Evolutionary conservation across 1,284 basidiomycete genomes (phyloP).

Genomic region (Irpex rosettiformis): DNA sequence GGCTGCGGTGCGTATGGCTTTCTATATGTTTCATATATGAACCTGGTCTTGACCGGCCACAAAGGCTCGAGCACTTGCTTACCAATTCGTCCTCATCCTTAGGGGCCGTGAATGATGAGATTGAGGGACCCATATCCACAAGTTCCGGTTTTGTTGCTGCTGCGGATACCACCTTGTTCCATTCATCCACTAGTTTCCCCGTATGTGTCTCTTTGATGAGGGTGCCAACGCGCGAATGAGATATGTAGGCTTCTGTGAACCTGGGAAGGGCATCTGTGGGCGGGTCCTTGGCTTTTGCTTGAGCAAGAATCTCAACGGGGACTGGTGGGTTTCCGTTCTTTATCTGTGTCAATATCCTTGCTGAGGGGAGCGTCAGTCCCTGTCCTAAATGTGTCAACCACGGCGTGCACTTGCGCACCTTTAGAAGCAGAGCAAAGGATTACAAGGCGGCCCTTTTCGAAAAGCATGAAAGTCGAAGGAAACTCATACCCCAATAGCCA

Average conservation of each 20-base stretch:
- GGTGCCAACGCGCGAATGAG: constrained; percentile 60
- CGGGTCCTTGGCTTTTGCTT: constrained; percentile 73
- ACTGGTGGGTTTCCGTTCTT: constrained; percentile 50
- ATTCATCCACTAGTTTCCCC: constrained; percentile 81
- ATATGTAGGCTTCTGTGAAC: constrained; percentile 55
- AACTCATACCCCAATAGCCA: constrained; percentile 98
- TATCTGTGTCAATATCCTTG: constrained; percentile 73
- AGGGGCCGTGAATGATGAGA: constrained; percentile 79
- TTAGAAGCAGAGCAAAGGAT: constrained; percentile 90
- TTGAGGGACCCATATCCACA: constrained; percentile 73
- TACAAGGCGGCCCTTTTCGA: constrained; percentile 72
- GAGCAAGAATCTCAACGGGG: constrained; percentile 63
- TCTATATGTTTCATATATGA: constrained; percentile 43
- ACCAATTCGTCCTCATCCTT: constrained; percentile 94
- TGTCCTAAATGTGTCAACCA: not conserved
- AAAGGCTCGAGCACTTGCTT: constrained; percentile 27
- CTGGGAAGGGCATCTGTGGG: constrained; percentile 65
- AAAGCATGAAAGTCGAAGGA: constrained; percentile 87
- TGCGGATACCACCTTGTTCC: constrained; percentile 60
- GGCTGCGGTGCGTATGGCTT: constrained; percentile 72
- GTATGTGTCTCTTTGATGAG: constrained; percentile 76
- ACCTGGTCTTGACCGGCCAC: not conserved
- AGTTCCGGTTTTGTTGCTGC: constrained; percentile 63
- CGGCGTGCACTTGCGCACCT: constrained; percentile 46
- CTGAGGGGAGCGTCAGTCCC: constrained; percentile 33